Conservation (phyloP, 306 rosid species). For the Pterocarpus macrocarpus region DNA sequence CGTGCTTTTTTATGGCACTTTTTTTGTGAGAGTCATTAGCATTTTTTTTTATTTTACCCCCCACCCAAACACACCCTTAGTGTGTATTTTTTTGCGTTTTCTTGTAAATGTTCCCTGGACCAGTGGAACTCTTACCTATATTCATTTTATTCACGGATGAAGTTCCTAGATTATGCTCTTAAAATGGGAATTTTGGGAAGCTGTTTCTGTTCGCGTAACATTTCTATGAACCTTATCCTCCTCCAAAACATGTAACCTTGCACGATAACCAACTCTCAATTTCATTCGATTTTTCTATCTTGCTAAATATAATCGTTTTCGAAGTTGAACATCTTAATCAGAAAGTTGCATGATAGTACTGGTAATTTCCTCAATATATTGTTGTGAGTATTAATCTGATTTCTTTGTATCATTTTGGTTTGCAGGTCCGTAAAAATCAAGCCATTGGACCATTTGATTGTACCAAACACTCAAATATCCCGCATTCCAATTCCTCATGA, state of each 20-base stretch:
- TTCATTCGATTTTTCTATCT: background rate
- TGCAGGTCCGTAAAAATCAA: conserved; percentile 85
- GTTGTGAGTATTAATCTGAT: background rate
- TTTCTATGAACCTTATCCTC: too few relatives aligned
- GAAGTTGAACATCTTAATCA: conserved; percentile 4
- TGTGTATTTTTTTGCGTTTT: too few relatives aligned
- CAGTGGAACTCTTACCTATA: conserved; percentile 9
- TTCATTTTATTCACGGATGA: background rate
- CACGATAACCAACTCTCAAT: too few relatives aligned
- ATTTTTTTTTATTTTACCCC: too few relatives aligned
- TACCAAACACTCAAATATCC: conserved; percentile 68
- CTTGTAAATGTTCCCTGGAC: background rate
- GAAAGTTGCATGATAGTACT: background rate
- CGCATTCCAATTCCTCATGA: conserved; percentile 49
- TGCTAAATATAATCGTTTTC: background rate
- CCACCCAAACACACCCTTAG: too few relatives aligned
- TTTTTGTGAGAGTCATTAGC: background rate
- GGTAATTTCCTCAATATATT: background rate
- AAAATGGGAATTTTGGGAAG: too few relatives aligned
- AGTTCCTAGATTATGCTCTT: too few relatives aligned
- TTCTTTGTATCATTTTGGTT: conserved; percentile 39
- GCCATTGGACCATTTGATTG: conserved; percentile 89
- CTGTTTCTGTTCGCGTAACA: too few relatives aligned
- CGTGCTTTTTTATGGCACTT: background rate
- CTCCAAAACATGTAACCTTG: too few relatives aligned